phyloP scores from a whole-genome alignment of 2,329 filamentous ascomycete genomes.

The Calonectria naviculata region DNA sequence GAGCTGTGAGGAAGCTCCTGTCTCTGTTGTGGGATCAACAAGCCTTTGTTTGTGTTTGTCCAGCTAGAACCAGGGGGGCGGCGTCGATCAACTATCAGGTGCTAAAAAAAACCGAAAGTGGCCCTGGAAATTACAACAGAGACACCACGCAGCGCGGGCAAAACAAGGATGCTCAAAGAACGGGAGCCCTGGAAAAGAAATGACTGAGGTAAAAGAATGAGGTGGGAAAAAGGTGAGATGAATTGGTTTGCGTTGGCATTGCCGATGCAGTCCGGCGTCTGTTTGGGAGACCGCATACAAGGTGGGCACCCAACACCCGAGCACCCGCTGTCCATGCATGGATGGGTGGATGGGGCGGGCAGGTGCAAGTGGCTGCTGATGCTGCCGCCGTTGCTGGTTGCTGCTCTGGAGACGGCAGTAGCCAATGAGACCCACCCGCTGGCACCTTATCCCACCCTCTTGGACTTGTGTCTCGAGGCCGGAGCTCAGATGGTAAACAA shows the following conservation, averaged over 20 bases:
- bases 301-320: constrained; percentile 22
- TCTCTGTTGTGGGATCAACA: constrained; percentile 13
- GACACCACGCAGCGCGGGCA: constrained; percentile 1
- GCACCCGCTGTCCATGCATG: constrained; percentile 19
- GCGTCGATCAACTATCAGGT: not conserved
- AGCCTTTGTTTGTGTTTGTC: constrained; percentile 18
- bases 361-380: constrained; percentile 16
- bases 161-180: constrained; percentile 16
- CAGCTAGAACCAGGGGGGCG: not conserved
- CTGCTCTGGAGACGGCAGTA: constrained; percentile 31
- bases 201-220: constrained; percentile 5
- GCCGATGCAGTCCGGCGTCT: constrained; percentile 9
- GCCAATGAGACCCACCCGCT: constrained; percentile 34
- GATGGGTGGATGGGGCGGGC: constrained; percentile 3
- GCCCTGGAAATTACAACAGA: constrained; percentile 14
- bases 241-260: constrained; percentile 14
- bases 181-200: constrained; percentile 2
- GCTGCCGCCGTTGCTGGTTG: constrained; percentile 17
- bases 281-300: constrained; percentile 1
- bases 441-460: constrained; percentile 1
- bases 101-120: not conserved
- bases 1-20: constrained; percentile 3
- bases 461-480: constrained; percentile 2
- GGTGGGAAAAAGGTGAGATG: not conserved
- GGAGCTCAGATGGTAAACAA: constrained; percentile 40